phyloP scores from a whole-genome alignment of 2,329 filamentous ascomycete genomes.

The Botrytis pseudocinerea region DNA sequence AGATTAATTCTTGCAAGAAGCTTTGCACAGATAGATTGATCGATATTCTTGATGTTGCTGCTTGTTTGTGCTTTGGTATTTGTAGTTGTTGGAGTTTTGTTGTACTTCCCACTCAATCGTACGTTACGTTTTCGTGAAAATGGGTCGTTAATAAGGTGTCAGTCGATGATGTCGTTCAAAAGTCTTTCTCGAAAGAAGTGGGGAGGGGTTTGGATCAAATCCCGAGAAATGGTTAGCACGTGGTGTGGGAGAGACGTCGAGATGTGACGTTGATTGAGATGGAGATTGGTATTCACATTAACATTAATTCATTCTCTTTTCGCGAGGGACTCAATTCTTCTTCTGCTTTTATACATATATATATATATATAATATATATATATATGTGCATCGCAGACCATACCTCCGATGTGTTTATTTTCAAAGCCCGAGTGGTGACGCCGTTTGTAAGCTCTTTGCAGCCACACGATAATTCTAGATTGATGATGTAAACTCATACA shows the following conservation, averaged over 20 bases:
- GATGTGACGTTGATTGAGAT: not conserved
- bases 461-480: not conserved
- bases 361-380: no score
- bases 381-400: no score
- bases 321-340: not conserved
- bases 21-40: not conserved
- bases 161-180: conserved; percentile 14
- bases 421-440: not conserved
- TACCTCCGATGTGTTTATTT: no score
- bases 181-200: not conserved
- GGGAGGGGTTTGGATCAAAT: not conserved
- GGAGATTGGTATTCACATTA: not conserved
- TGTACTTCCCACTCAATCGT: not conserved
- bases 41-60: no score
- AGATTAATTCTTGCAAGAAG: not conserved
- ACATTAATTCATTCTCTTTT: not conserved
- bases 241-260: not conserved
- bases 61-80: not conserved
- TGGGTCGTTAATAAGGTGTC: conserved; percentile 1
- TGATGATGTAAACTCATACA: not conserved
- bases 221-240: not conserved
- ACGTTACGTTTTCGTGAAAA: not conserved
- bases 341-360: not conserved
- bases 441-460: not conserved
- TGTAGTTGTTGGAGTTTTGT: not conserved